Conservation (phyloP, 1,139 yeast species). For the Trichomonascaceae sp. region DNA sequence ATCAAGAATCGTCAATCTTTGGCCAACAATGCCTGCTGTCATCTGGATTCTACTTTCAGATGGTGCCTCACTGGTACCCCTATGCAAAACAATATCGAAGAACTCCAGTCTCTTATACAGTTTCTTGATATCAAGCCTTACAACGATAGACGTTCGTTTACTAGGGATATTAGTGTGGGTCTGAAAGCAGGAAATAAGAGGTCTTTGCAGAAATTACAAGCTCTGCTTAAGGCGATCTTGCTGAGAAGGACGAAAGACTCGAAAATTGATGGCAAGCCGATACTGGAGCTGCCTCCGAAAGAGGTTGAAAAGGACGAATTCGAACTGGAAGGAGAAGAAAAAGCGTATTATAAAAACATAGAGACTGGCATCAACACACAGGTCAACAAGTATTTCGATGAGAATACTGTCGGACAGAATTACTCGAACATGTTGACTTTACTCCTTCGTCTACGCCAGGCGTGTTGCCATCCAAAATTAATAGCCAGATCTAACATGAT, state of each 20-base stretch:
- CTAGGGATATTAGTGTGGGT: constrained; percentile 53
- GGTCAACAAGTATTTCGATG: constrained; percentile 48
- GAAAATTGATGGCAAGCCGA: constrained; percentile 70
- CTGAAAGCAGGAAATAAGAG: constrained; percentile 36
- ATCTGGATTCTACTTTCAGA: constrained; percentile 48
- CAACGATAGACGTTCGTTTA: constrained; percentile 47
- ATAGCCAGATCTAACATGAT: constrained; percentile 57
- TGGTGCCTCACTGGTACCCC: constrained; percentile 95
- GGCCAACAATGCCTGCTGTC: constrained; percentile 61
- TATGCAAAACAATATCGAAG: constrained; percentile 79
- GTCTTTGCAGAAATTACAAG: constrained; percentile 59
- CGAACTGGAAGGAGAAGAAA: constrained; percentile 40
- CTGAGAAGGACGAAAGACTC: constrained; percentile 74
- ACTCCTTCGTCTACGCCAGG: constrained; percentile 77
- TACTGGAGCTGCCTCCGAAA: constrained; percentile 63
- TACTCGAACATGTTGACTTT: constrained; percentile 64
- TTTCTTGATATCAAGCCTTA: constrained; percentile 59
- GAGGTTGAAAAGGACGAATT: constrained; percentile 47
- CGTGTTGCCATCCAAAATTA: constrained; percentile 78
- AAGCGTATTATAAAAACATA: constrained; percentile 49
- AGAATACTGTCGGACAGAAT: constrained; percentile 29
- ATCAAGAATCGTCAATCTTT: constrained; percentile 71
- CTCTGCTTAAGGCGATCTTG: constrained; percentile 67
- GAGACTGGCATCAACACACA: constrained; percentile 53
- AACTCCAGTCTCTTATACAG: constrained; percentile 67